Percentiles rank a stretch among this genome's conserved stretches.
Evolutionary conservation across 1,284 basidiomycete species (phyloP).

Genomic region (Puccinia novopanici): DNA sequence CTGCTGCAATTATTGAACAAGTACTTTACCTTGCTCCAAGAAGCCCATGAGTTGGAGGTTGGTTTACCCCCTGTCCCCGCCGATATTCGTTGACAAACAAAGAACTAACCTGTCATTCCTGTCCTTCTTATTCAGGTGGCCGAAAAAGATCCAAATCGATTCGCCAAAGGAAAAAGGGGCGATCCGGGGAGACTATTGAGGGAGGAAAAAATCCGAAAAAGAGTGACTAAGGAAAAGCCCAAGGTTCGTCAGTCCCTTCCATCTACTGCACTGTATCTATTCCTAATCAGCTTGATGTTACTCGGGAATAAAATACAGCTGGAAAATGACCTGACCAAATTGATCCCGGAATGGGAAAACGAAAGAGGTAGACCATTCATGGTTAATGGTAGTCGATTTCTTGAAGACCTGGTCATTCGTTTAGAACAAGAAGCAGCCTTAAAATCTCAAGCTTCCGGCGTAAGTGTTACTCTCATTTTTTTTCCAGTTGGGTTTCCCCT

Average conservation of each 20-base stretch:
- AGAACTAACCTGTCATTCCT: background rate
- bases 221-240: slow-evolving; percentile 91
- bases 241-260: slow-evolving; percentile 65
- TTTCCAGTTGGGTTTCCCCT: background rate
- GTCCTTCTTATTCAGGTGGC: slow-evolving; percentile 22
- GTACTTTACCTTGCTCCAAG: slow-evolving; percentile 87
- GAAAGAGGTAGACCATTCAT: slow-evolving; percentile 75
- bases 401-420: slow-evolving; percentile 74
- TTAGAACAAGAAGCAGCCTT: slow-evolving; percentile 67
- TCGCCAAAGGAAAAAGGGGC: slow-evolving; percentile 43
- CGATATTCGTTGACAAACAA: background rate
- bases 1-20: slow-evolving; percentile 77
- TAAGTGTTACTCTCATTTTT: background rate
- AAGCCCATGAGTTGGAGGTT: slow-evolving; percentile 79
- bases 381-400: slow-evolving; percentile 79
- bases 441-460: slow-evolving; percentile 64
- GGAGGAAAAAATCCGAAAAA: slow-evolving; percentile 96
- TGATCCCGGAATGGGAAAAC: slow-evolving; percentile 85
- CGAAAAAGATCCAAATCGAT: slow-evolving; percentile 52
- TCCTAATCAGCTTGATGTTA: slow-evolving; percentile 9
- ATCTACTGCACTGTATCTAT: background rate
- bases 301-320: too few species aligned
- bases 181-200: slow-evolving; percentile 67
- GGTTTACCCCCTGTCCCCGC: slow-evolving; percentile 41
- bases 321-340: slow-evolving; percentile 78